Percentiles rank a stretch among this genome's conserved stretches.
phyloP scores from a whole-genome alignment of 345 rosid genomes.

The Heritiera fomes region DNA sequence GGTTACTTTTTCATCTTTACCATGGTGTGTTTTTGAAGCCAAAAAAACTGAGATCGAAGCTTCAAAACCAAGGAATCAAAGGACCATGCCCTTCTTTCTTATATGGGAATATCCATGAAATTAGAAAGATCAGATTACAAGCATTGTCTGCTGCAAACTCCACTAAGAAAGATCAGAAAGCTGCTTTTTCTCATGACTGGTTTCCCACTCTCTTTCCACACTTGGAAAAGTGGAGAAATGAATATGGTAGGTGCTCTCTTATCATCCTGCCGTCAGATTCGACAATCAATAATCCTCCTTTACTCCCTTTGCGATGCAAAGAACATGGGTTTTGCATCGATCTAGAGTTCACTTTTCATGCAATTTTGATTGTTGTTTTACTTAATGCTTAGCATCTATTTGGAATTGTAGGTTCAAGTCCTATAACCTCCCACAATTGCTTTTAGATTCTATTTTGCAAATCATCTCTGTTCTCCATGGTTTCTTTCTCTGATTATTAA shows the following conservation, averaged over 20 bases:
- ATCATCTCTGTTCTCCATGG: background rate
- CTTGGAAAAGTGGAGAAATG: conserved; percentile 33
- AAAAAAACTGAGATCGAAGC: conserved; percentile 30
- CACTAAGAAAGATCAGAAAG: background rate
- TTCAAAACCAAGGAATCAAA: conserved; percentile 44
- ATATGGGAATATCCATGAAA: conserved; percentile 45
- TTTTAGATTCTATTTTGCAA: background rate
- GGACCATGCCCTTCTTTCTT: conserved; percentile 48
- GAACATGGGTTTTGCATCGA: background rate
- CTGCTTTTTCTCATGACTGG: conserved; percentile 42
- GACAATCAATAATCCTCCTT: background rate
- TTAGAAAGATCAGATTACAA: conserved; percentile 27
- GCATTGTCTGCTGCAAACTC: background rate
- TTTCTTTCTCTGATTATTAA: background rate
- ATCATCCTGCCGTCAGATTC: background rate
- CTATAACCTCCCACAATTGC: background rate
- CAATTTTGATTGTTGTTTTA: background rate
- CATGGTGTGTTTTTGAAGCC: conserved; percentile 30
- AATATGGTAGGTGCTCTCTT: conserved; percentile 35
- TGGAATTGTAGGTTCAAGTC: background rate
- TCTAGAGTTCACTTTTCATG: background rate
- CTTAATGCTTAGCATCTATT: background rate
- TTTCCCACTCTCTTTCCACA: conserved; percentile 34
- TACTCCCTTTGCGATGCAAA: background rate
- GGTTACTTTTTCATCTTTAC: conserved; percentile 19